Base-by-base conservation (phyloP, 2,329 filamentous ascomycete genomes). In the Alternaria novae-zelandiae region DNA sequence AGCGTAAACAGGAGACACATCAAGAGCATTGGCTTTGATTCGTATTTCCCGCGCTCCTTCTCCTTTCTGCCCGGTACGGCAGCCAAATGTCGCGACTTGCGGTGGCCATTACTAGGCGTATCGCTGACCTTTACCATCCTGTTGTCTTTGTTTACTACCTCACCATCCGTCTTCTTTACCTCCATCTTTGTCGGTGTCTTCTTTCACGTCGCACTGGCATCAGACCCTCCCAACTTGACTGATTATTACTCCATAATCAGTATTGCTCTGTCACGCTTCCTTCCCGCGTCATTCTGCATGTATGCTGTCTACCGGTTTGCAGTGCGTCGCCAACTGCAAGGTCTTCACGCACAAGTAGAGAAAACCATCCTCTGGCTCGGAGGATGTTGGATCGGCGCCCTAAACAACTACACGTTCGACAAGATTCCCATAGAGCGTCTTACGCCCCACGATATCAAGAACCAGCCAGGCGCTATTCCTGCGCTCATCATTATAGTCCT, bases 341-440 rank as follows among this genome's bases (percentile, higher is more conserved):
- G 89, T 2, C 85, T 97, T 3, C 90, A 88, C 0, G 93, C 94
- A 0, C 95, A 97, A 76, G 73, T 97, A 46, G 95, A 97, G 75
- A 97, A 97, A 84, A 92, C 93, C 0, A 81, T 98, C 3, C 85
- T 98, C 26, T 98, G 94, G 91, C 84, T 99, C 1, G 94, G 94
- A 1, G 90, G 89, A 8, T 94, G 91, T 75, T 99, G 96, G 91
- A 88, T 97, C 43, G 96, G 94, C 15, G 90, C 93, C 1, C 82
- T 99, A 69, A 95, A 95, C 74, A 98, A 98, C 81, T 96, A 97
- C 80, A 98, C 96, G 0, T 93, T 99, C 74, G 91, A 93, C 72
- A 91, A 92, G 81, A 97, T 99, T 65, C 96, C 96, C 0, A 96
- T 99, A 69, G 89, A 94, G 79, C 90, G 96, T 3, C 86, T 99